Conservation (phyloP, 2,329 filamentous ascomycete genomes). For the Paecilomyces fulvus region DNA sequence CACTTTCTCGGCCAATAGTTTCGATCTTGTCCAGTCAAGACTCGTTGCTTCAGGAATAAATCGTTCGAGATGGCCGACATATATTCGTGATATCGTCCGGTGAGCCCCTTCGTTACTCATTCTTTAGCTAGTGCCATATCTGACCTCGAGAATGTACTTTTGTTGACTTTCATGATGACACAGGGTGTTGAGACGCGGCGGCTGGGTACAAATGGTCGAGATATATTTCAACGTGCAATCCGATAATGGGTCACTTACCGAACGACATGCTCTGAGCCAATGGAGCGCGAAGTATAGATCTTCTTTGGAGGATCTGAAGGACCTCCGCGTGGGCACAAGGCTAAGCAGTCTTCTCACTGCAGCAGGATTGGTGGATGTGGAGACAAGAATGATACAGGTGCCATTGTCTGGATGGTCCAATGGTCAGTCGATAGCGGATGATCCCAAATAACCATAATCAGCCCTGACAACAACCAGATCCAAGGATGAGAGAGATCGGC, state of each 20-base stretch:
- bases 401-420: constrained; percentile 63
- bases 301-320: constrained; percentile 55
- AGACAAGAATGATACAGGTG: constrained; percentile 55
- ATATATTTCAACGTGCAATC: constrained; percentile 80
- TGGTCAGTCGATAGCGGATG: constrained; percentile 38
- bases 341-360: constrained; percentile 51
- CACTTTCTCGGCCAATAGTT: constrained; percentile 61
- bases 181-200: constrained; percentile 55
- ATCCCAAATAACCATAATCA: not conserved
- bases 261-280: constrained; percentile 53
- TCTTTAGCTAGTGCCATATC: not conserved
- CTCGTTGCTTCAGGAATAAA: constrained; percentile 56
- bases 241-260: constrained; percentile 67
- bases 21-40: constrained; percentile 75
- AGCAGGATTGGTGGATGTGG: constrained; percentile 61
- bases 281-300: constrained; percentile 61
- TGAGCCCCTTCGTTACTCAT: constrained; percentile 13
- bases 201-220: constrained; percentile 86
- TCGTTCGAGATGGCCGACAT: constrained; percentile 61
- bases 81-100: constrained; percentile 64
- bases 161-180: constrained; percentile 1
- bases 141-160: not conserved
- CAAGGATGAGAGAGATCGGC: constrained; percentile 35
- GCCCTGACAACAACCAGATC: constrained; percentile 27
- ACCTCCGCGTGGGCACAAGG: constrained; percentile 55